These are phyloP conservation scores for Colletotrichum tamarilloi DNA, from an alignment of 2,329 filamentous ascomycete genomes.

Conservation along the genomic window DNA sequence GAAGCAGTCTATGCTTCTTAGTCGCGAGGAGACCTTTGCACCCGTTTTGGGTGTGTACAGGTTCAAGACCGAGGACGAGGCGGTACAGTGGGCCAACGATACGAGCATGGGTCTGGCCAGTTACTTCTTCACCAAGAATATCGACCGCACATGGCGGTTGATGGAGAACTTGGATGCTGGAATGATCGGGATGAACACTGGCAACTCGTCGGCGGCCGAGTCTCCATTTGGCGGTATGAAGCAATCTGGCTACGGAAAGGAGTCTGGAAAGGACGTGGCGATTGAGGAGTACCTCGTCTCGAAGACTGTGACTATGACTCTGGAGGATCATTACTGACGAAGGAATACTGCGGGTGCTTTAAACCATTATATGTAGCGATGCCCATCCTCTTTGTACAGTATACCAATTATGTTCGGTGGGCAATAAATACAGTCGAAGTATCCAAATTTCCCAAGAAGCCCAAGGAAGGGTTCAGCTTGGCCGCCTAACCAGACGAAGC, in stretches of 20 bases:
- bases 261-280: constrained; percentile 59
- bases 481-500: not conserved
- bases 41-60: constrained; percentile 78
- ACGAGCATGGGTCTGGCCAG: constrained; percentile 79
- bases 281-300: constrained; percentile 58
- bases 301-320: constrained; percentile 56
- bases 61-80: constrained; percentile 78
- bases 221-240: constrained; percentile 61
- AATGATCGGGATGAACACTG: constrained; percentile 64
- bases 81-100: constrained; percentile 74
- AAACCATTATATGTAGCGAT: not conserved
- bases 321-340: constrained; percentile 51
- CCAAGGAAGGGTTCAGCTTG: not conserved
- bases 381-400: not conserved
- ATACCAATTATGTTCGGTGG: not conserved
- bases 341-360: not conserved
- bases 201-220: constrained; percentile 51
- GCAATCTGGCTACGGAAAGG: constrained; percentile 58
- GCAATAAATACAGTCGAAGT: not conserved
- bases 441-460: not conserved
- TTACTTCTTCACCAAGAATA: constrained; percentile 74
- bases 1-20: constrained; percentile 74
- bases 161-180: constrained; percentile 69
- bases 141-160: constrained; percentile 53
- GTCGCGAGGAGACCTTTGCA: constrained; percentile 80